These are phyloP conservation scores for Coemansia sp. DNA, from an alignment of 192 early-diverging fungal species.

Conservation along the genomic window DNA sequence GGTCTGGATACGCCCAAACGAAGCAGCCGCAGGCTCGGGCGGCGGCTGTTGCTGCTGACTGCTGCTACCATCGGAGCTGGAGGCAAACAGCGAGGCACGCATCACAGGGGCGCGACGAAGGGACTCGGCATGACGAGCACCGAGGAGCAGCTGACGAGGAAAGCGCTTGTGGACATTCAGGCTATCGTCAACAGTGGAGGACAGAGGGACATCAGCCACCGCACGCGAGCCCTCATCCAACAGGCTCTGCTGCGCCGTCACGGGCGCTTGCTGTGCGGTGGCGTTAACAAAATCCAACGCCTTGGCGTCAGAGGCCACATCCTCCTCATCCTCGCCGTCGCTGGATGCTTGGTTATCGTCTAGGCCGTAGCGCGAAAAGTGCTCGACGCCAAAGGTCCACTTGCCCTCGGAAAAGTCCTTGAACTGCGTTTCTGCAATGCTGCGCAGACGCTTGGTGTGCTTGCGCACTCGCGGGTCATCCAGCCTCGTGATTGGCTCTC, in stretches of 20 bases:
- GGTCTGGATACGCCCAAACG: slow-evolving; percentile 13
- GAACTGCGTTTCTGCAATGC: slow-evolving; percentile 75
- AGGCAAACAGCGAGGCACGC: slow-evolving; percentile 48
- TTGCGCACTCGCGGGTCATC: slow-evolving; percentile 67
- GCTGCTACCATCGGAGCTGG: not conserved
- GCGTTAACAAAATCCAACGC: slow-evolving; percentile 45
- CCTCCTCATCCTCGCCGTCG: slow-evolving; percentile 43
- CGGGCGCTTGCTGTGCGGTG: slow-evolving; percentile 33
- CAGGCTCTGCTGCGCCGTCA: slow-evolving; percentile 18
- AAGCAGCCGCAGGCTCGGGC: not conserved
- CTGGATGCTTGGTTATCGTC: slow-evolving; percentile 66
- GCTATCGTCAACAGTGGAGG: not conserved
- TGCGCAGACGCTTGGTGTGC: slow-evolving; percentile 68
- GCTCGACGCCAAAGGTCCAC: slow-evolving; percentile 92
- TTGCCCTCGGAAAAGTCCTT: slow-evolving; percentile 72
- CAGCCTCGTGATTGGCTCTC: slow-evolving; percentile 62
- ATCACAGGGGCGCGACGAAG: slow-evolving; percentile 38
- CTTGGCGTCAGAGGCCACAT: not conserved
- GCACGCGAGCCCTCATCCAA: slow-evolving; percentile 41
- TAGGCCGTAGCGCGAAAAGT: slow-evolving; percentile 81
- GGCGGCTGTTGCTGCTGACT: not conserved
- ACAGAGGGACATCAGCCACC: slow-evolving; percentile 28
- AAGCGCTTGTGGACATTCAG: slow-evolving; percentile 1
- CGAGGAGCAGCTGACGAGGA: slow-evolving; percentile 23
- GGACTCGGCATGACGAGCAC: slow-evolving; percentile 27